These are phyloP conservation scores for Saccharomyces hybrid DNA, from an alignment of 1,139 yeast species.

Conservation along the genomic window DNA sequence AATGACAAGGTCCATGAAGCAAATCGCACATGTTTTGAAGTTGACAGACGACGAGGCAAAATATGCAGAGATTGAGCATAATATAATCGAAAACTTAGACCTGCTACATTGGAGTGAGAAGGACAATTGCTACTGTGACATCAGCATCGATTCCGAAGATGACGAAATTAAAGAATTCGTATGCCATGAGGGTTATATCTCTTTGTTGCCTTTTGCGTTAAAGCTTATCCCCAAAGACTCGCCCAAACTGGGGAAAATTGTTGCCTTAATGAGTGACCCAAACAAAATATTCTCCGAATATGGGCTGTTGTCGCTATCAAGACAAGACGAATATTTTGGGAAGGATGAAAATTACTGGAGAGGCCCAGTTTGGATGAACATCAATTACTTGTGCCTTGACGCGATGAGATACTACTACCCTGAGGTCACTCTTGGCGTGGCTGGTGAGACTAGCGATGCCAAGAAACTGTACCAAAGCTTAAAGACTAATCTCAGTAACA, in stretches of 20 bases:
- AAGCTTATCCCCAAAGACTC: conserved; percentile 54
- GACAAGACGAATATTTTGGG: conserved; percentile 56
- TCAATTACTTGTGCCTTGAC: conserved; percentile 76
- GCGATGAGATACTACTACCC: conserved; percentile 51
- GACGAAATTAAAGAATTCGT: conserved; percentile 43
- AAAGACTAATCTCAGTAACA: conserved; percentile 59
- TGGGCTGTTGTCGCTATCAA: conserved; percentile 80
- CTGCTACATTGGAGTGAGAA: conserved; percentile 72
- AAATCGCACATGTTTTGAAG: conserved; percentile 61
- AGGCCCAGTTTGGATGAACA: conserved; percentile 89
- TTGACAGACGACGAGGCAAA: conserved; percentile 47
- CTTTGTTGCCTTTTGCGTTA: conserved; percentile 78
- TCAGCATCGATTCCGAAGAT: conserved; percentile 63
- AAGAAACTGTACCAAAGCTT: conserved; percentile 48
- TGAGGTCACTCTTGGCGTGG: conserved; percentile 19
- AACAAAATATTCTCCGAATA: conserved; percentile 67
- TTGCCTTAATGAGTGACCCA: conserved; percentile 58
- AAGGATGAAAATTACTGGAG: conserved; percentile 93
- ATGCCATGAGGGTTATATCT: conserved; percentile 85
- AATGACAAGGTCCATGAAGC: conserved; percentile 76
- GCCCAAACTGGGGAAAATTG: conserved; percentile 42
- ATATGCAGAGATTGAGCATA: conserved; percentile 47
- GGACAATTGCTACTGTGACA: conserved; percentile 71
- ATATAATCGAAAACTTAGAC: conserved; percentile 57
- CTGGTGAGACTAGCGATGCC: conserved; percentile 26